These are phyloP conservation scores for Akanthomyces uredinophilus DNA, from an alignment of 2,329 filamentous ascomycete species.

Conservation along the genomic window DNA sequence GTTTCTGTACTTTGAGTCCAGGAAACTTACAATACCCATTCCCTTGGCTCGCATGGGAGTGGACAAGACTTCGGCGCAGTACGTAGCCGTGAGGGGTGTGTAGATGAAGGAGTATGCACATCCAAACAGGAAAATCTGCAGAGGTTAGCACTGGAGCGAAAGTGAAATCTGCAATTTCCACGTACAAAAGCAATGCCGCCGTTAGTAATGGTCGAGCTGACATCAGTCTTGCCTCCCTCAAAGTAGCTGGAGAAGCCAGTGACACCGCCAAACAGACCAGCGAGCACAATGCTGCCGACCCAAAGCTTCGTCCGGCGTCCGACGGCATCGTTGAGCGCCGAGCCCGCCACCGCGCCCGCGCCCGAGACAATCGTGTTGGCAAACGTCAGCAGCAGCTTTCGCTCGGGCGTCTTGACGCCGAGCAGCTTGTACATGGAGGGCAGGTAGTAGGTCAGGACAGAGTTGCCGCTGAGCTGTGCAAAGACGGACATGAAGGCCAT, in stretches of 20 bases:
- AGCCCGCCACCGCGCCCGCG: conserved; percentile 33
- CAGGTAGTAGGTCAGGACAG: conserved; percentile 49
- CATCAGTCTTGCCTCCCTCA: conserved; percentile 27
- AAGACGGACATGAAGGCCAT: conserved; percentile 49
- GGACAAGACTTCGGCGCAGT: conserved; percentile 30
- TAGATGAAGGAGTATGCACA: conserved; percentile 47
- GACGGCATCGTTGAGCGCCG: conserved; percentile 27
- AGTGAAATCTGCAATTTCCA: too few relatives aligned
- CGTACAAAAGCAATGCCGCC: conserved; percentile 42
- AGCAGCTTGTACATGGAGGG: conserved; percentile 46
- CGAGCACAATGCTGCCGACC: conserved; percentile 42
- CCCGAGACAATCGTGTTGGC: conserved; percentile 41
- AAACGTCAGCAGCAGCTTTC: conserved; percentile 43
- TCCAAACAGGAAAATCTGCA: conserved; percentile 45
- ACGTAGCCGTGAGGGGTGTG: conserved; percentile 40
- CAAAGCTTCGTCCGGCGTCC: conserved; percentile 41
- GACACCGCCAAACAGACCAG: conserved; percentile 42
- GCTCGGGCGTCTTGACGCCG: conserved; percentile 47
- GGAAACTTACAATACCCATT: conserved; percentile 27
- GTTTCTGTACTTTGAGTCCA: not conserved
- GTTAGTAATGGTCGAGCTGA: conserved; percentile 33
- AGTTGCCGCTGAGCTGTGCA: conserved; percentile 49
- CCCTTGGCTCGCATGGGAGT: conserved; percentile 31
- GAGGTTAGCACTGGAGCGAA: not conserved
- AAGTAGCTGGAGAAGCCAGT: conserved; percentile 41